A percentile compares a stretch with the other conserved stretches of the same genome.
Evolutionary conservation across 805 yeast species (phyloP).

Genomic region (Wickerhamiella domercqiae): DNA sequence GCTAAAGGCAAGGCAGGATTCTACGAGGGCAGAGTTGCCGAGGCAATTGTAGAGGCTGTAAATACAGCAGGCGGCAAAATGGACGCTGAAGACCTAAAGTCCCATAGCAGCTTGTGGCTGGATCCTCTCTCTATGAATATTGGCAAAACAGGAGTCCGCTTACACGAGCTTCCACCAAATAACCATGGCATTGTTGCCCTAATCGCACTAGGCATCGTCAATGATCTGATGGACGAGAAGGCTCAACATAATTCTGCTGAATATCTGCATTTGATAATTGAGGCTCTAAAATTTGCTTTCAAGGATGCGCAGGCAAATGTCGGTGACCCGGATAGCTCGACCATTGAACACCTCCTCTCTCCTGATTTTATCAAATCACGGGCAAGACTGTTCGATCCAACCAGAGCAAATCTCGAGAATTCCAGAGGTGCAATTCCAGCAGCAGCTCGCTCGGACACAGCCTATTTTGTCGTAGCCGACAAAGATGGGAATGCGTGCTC

Average conservation of each 20-base stretch:
- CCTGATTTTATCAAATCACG: slow-evolving; percentile 36
- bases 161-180: slow-evolving; percentile 79
- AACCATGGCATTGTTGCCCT: slow-evolving; percentile 71
- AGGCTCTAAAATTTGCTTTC: slow-evolving; percentile 56
- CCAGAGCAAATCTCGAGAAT: slow-evolving; percentile 28
- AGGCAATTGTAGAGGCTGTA: slow-evolving; percentile 42
- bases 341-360: slow-evolving; percentile 29
- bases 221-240: slow-evolving; percentile 27
- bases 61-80: slow-evolving; percentile 41
- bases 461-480: slow-evolving; percentile 51
- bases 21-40: slow-evolving; percentile 57
- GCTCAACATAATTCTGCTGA: slow-evolving; percentile 49
- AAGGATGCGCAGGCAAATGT: slow-evolving; percentile 63
- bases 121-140: slow-evolving; percentile 39
- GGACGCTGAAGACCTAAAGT: slow-evolving; percentile 37
- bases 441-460: slow-evolving; percentile 51
- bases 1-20: slow-evolving; percentile 46
- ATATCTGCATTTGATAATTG: slow-evolving; percentile 55
- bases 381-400: slow-evolving; percentile 31
- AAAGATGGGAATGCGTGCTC: slow-evolving; percentile 65
- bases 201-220: slow-evolving; percentile 50
- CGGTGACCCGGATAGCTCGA: slow-evolving; percentile 33
- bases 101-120: slow-evolving; percentile 46
- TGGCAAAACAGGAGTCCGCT: slow-evolving; percentile 33
- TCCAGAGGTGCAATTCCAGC: slow-evolving; percentile 27